These are phyloP conservation scores for Cryomyces minteri DNA, from an alignment of 495 filamentous ascomycete genomes.

Conservation along the genomic window DNA sequence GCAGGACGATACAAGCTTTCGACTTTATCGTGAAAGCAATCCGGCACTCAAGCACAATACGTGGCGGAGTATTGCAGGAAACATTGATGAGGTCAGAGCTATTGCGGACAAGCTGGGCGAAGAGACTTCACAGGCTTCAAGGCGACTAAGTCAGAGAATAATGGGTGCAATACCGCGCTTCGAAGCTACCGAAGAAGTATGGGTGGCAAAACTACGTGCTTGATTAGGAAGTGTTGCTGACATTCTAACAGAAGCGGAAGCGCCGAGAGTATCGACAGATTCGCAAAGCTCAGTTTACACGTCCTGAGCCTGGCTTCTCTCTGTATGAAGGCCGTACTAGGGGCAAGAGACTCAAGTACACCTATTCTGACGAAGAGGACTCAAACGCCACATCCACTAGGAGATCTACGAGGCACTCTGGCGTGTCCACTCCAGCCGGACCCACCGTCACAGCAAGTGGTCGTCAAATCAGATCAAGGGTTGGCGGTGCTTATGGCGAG, in stretches of 20 bases:
- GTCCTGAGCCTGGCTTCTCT: conserved; percentile 78
- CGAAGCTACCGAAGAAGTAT: conserved; percentile 79
- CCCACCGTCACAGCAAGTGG: conserved; percentile 84
- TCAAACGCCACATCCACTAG: conserved; percentile 50
- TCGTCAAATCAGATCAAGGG: conserved; percentile 59
- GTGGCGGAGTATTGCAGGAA: conserved; percentile 87
- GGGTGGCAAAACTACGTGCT: conserved; percentile 1
- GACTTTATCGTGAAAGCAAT: conserved; percentile 90
- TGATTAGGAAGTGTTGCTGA: conserved; percentile 16
- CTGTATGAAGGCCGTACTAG: conserved; percentile 91
- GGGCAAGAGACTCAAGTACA: conserved; percentile 90
- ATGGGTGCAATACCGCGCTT: conserved; percentile 75
- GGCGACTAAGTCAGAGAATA: conserved; percentile 59
- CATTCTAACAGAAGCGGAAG: conserved; percentile 52
- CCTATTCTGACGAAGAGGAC: conserved; percentile 72
- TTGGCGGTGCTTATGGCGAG: conserved; percentile 67
- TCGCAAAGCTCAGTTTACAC: conserved; percentile 71
- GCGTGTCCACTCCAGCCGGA: conserved; percentile 50
- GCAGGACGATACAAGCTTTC: conserved; percentile 80
- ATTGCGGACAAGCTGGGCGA: conserved; percentile 55
- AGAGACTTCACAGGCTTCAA: conserved; percentile 64
- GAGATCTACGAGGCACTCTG: conserved; percentile 59
- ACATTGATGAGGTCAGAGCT: conserved; percentile 64
- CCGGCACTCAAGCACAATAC: conserved; percentile 54
- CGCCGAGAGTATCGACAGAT: conserved; percentile 78